Conservation (phyloP, 257 asterid genomes). For the Solanum tarapatanum region DNA sequence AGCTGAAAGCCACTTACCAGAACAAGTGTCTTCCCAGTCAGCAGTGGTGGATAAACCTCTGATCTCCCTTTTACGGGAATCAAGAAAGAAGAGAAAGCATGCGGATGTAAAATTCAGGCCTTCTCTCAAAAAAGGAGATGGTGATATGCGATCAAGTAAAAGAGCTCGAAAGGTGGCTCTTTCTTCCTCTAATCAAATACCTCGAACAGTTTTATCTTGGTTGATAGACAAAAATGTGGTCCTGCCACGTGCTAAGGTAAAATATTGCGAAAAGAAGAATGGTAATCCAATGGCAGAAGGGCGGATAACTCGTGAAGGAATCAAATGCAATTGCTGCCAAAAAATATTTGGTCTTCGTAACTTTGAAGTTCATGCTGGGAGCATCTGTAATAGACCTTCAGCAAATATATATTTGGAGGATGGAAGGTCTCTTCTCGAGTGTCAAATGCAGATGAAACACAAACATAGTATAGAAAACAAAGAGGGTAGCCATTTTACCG, state of each 20-base stretch:
- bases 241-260: slow-evolving; percentile 57
- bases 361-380: slow-evolving; percentile 76
- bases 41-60: background rate
- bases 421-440: slow-evolving; percentile 66
- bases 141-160: slow-evolving; percentile 36
- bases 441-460: slow-evolving; percentile 42
- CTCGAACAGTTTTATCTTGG: slow-evolving; percentile 64
- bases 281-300: slow-evolving; percentile 43
- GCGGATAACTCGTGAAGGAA: slow-evolving; percentile 70
- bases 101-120: background rate
- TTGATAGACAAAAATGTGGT: slow-evolving; percentile 64
- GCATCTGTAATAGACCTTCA: slow-evolving; percentile 44
- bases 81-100: slow-evolving; percentile 23
- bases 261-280: slow-evolving; percentile 28
- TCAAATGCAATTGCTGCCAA: slow-evolving; percentile 70
- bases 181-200: slow-evolving; percentile 39
- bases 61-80: slow-evolving; percentile 9
- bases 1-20: slow-evolving; percentile 3
- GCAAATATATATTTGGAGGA: slow-evolving; percentile 60
- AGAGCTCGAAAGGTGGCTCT: slow-evolving; percentile 30
- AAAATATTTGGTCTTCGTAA: slow-evolving; percentile 33
- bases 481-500: slow-evolving; percentile 4
- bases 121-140: slow-evolving; percentile 12
- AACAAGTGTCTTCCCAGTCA: slow-evolving; percentile 15
- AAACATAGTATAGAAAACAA: slow-evolving; percentile 3